phyloP scores from a whole-genome alignment of 257 asterid species.

The Ligustrum vulgare region DNA sequence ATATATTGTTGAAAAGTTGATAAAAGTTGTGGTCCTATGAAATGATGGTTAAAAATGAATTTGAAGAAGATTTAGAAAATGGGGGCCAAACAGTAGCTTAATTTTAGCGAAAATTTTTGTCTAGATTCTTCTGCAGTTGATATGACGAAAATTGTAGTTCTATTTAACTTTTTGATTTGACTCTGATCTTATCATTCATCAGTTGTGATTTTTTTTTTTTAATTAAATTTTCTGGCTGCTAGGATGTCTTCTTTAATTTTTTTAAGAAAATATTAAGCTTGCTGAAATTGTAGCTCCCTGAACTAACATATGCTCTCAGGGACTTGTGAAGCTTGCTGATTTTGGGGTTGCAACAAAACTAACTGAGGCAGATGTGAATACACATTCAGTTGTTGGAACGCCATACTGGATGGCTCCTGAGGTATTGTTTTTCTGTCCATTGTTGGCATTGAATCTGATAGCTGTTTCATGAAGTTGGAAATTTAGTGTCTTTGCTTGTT shows the following conservation, averaged over 20 bases:
- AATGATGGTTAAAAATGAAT: too few species aligned
- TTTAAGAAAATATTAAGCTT: slow-evolving; percentile 9
- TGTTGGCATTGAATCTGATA: slow-evolving; percentile 8
- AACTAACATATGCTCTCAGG: slow-evolving; percentile 66
- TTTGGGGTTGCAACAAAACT: slow-evolving; percentile 98
- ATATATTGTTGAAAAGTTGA: too few species aligned
- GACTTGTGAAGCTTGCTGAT: slow-evolving; percentile 99
- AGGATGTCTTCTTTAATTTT: background rate
- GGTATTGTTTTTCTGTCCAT: slow-evolving; percentile 40
- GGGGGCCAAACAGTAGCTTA: too few species aligned
- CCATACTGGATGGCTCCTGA: slow-evolving; percentile 99
- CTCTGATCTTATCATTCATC: background rate
- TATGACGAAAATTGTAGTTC: background rate
- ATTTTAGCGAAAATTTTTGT: too few species aligned
- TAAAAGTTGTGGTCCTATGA: too few species aligned
- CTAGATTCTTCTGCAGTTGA: background rate
- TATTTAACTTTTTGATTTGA: slow-evolving; percentile 1
- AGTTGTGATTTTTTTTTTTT: too few species aligned
- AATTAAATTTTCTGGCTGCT: background rate
- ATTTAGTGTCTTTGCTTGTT: slow-evolving; percentile 13
- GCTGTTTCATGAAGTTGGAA: slow-evolving; percentile 11
- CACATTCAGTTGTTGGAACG: slow-evolving; percentile 98
- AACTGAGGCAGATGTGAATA: slow-evolving; percentile 87
- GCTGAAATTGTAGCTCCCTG: slow-evolving; percentile 24
- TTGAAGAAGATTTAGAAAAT: too few species aligned